These are phyloP conservation scores for Balakata baccata DNA, from an alignment of 345 rosid genomes.

Conservation along the genomic window DNA sequence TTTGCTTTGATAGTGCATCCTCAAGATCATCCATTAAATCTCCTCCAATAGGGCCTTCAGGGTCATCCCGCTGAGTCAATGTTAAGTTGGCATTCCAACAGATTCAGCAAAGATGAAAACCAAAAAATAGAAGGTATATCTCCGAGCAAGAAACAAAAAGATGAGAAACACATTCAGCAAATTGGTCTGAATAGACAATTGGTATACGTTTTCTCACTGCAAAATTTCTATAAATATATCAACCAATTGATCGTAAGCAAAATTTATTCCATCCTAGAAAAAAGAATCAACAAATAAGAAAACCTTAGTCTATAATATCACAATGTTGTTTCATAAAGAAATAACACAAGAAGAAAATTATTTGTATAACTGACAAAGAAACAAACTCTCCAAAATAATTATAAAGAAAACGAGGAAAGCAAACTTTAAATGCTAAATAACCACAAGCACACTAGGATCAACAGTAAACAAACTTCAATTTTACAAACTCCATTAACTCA, in stretches of 20 bases:
- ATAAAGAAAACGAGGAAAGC: background rate
- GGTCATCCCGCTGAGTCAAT: slow-evolving; percentile 39
- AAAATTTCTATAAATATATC: background rate
- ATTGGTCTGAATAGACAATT: background rate
- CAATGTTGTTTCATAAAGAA: no score
- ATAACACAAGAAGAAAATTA: background rate
- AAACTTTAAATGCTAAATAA: background rate
- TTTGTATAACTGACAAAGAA: background rate
- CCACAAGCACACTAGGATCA: background rate
- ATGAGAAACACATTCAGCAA: background rate
- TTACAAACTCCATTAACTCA: background rate
- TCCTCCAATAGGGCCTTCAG: slow-evolving; percentile 34
- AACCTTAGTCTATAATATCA: no score
- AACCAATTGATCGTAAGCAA: background rate
- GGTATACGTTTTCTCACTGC: background rate
- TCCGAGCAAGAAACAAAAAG: no score
- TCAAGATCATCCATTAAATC: slow-evolving; percentile 84
- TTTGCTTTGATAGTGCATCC: slow-evolving; percentile 69
- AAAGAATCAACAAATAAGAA: background rate
- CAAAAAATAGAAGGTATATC: background rate
- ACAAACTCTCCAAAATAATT: background rate
- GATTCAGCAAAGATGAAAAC: background rate
- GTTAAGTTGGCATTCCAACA: slow-evolving; percentile 18
- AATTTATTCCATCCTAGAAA: background rate
- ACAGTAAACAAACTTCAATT: background rate